Percentiles rank a stretch among this genome's conserved stretches.
phyloP scores from a whole-genome alignment of 805 yeast species.

The Saturnispora quitensis region DNA sequence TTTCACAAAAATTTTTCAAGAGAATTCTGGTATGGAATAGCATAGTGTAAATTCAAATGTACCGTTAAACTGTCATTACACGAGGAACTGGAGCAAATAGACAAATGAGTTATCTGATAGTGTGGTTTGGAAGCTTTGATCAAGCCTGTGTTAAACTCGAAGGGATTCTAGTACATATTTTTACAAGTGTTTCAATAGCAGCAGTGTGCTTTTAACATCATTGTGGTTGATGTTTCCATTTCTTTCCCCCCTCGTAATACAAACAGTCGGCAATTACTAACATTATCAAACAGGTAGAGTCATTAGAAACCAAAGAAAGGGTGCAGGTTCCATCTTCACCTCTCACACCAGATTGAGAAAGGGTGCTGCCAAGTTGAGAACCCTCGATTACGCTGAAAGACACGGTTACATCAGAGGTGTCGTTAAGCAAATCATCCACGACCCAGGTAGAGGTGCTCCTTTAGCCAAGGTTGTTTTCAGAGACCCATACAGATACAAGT shows the following conservation, averaged over 20 bases:
- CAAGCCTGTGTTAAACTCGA: too few relatives aligned
- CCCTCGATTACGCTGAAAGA: slow-evolving; percentile 98
- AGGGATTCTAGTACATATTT: too few relatives aligned
- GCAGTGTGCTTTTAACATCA: neutral
- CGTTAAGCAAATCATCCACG: slow-evolving; percentile 97
- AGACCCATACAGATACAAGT: slow-evolving; percentile 97
- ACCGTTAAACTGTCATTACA: too few relatives aligned
- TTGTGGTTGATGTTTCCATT: neutral
- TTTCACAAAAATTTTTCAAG: neutral
- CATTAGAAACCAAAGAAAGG: slow-evolving; percentile 99
- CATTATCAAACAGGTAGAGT: slow-evolving; percentile 63
- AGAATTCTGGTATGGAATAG: neutral
- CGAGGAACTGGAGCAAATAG: too few relatives aligned
- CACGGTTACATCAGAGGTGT: slow-evolving; percentile 99
- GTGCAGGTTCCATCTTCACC: slow-evolving; percentile 99
- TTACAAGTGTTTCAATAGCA: too few relatives aligned
- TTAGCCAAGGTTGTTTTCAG: slow-evolving; percentile 98
- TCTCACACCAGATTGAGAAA: slow-evolving; percentile 99
- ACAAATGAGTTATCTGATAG: too few relatives aligned
- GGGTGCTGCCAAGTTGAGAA: slow-evolving; percentile 99
- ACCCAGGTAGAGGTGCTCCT: slow-evolving; percentile 99
- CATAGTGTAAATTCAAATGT: too few relatives aligned
- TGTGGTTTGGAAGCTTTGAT: too few relatives aligned
- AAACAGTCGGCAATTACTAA: neutral
- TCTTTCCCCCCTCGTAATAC: too few relatives aligned